Percentiles rank a stretch among this genome's conserved stretches.
Evolutionary conservation across 257 asterid genomes (phyloP).

Genomic region (Scutellaria baicalensis): DNA sequence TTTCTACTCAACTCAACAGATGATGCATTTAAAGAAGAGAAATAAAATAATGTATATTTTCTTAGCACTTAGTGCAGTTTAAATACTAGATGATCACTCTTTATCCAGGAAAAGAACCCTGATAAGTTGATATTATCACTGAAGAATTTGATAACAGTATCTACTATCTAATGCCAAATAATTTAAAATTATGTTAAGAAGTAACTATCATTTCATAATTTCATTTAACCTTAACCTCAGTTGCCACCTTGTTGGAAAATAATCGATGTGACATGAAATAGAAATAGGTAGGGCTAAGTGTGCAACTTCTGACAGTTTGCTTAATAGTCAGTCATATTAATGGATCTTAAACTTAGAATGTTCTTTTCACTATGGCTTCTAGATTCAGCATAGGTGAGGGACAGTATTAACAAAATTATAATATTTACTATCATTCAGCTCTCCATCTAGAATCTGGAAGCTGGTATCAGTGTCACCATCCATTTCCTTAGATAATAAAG

Average conservation of each 20-base stretch:
- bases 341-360: too few species aligned
- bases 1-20: too few species aligned
- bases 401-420: background rate
- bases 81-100: background rate
- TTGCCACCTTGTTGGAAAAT: background rate
- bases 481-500: background rate
- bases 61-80: background rate
- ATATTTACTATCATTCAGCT: background rate
- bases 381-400: background rate
- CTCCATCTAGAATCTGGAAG: background rate
- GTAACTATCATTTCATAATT: background rate
- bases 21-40: background rate
- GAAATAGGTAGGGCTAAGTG: background rate
- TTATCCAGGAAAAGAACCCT: background rate
- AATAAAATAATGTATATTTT: background rate
- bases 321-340: background rate
- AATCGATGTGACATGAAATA: background rate
- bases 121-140: background rate
- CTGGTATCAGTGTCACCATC: background rate
- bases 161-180: background rate
- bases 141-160: background rate
- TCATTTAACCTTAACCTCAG: background rate
- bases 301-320: background rate
- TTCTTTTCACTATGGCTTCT: slow-evolving; percentile 3
- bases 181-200: background rate